Base-by-base conservation (phyloP, 192 early-diverging fungal species). In the Endogone sp. region DNA sequence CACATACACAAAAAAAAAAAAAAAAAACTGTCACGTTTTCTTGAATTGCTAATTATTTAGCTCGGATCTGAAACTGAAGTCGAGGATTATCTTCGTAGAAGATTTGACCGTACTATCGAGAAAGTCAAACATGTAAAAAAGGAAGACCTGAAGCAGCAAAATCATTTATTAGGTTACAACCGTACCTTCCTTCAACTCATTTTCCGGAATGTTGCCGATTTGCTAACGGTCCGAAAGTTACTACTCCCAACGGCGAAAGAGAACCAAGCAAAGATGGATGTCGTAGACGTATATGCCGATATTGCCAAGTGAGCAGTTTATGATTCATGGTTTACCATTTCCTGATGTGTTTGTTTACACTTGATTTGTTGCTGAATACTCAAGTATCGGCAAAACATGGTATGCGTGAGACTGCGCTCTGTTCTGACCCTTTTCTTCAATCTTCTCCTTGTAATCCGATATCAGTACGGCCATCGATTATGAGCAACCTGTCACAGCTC, bases 81-180 rank as follows among this genome's bases (percentile, higher is more conserved):
- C 4, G 94, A 95, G 71, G 94, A 96, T 29, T 93, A 90, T 71
- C 66, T 97, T 6, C 78, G 84, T 30, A 80, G 90, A 20, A 84
- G 79, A 56, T 97, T 91, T 60, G 88, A 92, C 28, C 78, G 80
- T 22, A 64, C 80, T 16, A 78, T 97, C 23, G 82, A 88, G 16
- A 84, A 83, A 23, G 86, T 95, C 27, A 74, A 77, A 54, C 74
- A 82, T 4, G 81, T 90, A 2, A 71, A 90, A 56, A 91, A 92
- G 65, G 93, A 97, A 62, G 96, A 99, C 79, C 76, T 99, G 62
- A 79, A 84, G 23, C 83, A 89, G 95, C 83, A 90, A 32, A 97
- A 99, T 76, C 98, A 99, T 70, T 80, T 99, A 60, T 70, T 90
- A 13, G 95, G 94, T 26, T 75, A 86, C 57, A 85, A 82, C 62